These are phyloP conservation scores for Diaporthe vexans DNA, from an alignment of 2,329 filamentous ascomycete species.

Conservation along the genomic window DNA sequence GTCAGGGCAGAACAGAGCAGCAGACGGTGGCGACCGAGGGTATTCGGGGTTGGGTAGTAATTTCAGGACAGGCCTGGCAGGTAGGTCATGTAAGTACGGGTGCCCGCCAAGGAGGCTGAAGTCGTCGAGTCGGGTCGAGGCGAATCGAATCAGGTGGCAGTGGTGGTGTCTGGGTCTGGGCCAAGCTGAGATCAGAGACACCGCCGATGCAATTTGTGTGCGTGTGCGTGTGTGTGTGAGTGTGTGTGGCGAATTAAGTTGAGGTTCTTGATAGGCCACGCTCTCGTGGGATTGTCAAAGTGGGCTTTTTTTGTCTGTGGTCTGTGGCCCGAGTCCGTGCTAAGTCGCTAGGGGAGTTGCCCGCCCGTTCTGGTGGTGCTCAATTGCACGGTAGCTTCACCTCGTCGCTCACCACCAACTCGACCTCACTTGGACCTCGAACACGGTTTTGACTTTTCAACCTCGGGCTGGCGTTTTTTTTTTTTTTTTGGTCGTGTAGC, in stretches of 20 bases:
- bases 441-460: neutral
- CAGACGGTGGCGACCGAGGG: conserved; percentile 14
- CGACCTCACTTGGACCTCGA: neutral
- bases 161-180: conserved; percentile 27
- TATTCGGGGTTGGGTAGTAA: neutral
- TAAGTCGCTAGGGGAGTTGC: neutral
- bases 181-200: conserved; percentile 38
- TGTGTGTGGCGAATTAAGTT: conserved; percentile 31
- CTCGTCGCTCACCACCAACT: neutral
- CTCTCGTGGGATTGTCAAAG: neutral
- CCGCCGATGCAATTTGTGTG: conserved; percentile 22
- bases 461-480: neutral
- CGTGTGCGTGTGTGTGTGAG: conserved; percentile 6
- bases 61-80: neutral
- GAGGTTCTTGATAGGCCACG: conserved; percentile 19
- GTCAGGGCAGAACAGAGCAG: neutral
- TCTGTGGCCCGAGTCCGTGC: conserved; percentile 8
- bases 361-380: conserved; percentile 5
- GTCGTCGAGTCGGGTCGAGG: conserved; percentile 29
- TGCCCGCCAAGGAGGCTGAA: conserved; percentile 31
- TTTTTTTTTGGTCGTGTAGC: neutral
- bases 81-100: neutral
- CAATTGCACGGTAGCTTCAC: neutral
- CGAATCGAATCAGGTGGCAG: conserved; percentile 29
- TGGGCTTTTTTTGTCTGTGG: conserved; percentile 15